phyloP scores from a whole-genome alignment of 306 rosid genomes.

The Pyrus bretschneideri region DNA sequence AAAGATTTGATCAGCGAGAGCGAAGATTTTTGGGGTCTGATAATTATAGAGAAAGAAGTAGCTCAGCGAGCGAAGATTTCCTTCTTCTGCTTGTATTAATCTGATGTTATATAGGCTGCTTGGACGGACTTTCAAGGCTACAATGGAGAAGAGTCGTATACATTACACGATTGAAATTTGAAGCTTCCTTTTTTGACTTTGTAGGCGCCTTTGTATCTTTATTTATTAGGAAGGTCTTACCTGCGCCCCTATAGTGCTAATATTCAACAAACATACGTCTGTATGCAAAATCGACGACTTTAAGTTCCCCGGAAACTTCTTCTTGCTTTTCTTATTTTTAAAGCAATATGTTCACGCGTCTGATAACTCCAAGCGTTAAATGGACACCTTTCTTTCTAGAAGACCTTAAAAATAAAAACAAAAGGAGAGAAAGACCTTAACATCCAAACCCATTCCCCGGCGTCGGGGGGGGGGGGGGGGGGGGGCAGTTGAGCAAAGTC shows the following conservation, averaged over 20 bases:
- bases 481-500: no score
- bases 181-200: background rate
- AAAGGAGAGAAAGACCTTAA: no score
- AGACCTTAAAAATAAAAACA: background rate
- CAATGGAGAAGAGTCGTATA: background rate
- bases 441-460: no score
- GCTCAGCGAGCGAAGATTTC: no score
- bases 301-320: background rate
- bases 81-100: no score
- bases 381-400: background rate
- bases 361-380: background rate
- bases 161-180: background rate
- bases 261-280: background rate
- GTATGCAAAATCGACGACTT: background rate
- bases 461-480: no score
- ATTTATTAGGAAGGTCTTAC: background rate
- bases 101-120: no score
- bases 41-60: no score
- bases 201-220: background rate
- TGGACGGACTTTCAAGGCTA: background rate
- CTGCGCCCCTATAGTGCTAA: background rate
- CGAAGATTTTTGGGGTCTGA: no score
- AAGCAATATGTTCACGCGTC: background rate
- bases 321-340: background rate
- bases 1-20: no score